Percentiles rank a stretch among this genome's conserved stretches.
These are phyloP conservation scores for Geotrichum bryndzae DNA, from an alignment of 1,139 yeast species.

Conservation along the genomic window DNA sequence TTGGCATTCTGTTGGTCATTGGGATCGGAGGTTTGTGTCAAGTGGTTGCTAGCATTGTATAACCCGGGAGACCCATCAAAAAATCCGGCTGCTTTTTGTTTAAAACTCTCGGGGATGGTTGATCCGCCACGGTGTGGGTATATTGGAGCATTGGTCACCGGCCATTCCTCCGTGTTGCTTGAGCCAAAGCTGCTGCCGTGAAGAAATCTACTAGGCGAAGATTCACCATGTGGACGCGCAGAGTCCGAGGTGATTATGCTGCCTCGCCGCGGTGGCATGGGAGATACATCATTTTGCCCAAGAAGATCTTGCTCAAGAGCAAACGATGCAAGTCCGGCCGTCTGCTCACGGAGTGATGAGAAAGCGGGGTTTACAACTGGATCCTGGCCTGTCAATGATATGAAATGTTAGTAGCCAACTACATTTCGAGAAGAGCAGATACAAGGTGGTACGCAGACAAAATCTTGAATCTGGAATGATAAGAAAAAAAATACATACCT, in stretches of 20 bases:
- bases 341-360: slow-evolving; percentile 52
- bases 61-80: not conserved
- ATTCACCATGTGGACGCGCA: not conserved
- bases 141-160: slow-evolving; percentile 13
- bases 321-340: slow-evolving; percentile 56
- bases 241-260: slow-evolving; percentile 9
- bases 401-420: slow-evolving; percentile 5
- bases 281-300: not conserved
- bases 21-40: not conserved
- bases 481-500: not conserved
- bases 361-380: slow-evolving; percentile 8
- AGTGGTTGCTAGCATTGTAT: not conserved
- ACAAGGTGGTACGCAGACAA: not conserved
- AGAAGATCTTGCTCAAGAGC: slow-evolving; percentile 43
- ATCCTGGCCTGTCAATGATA: not conserved
- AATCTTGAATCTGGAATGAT: not conserved
- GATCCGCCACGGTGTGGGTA: slow-evolving; percentile 14
- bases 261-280: slow-evolving; percentile 1
- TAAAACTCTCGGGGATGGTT: not conserved
- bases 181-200: not conserved
- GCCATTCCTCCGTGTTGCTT: slow-evolving; percentile 11
- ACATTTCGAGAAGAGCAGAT: slow-evolving; percentile 8
- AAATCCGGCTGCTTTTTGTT: not conserved
- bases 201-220: slow-evolving; percentile 2
- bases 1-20: not conserved